Evolutionary conservation across 2,329 filamentous ascomycete genomes (phyloP), one percentile per base, ranked within the genome.

Genomic region (Talaromyces sp.): DNA sequence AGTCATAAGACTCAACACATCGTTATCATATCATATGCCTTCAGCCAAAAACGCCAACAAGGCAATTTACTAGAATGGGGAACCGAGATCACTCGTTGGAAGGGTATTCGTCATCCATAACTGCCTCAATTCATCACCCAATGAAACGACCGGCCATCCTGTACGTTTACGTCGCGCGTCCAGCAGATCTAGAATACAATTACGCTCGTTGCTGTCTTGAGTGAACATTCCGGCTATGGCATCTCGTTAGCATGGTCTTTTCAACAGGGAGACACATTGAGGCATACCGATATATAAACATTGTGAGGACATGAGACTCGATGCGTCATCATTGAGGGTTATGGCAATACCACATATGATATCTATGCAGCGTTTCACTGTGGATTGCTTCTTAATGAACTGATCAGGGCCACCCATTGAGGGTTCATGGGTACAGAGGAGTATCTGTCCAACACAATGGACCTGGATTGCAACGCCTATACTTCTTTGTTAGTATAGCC

Each of bases 341-440:
- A 65, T 64, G 12, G 69, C 69, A 62, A 72, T 69, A 5, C 70
- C 69, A 64, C 69, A 70, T 12, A 72, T 68, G n/a, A 64, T 63
- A 25, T 69, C 66, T 12, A 68, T 65, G 37, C 64, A 66, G 16
- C 55, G 63, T 28, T 65, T 60, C 3, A 72, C 64, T 1, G 56
- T 37, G 1, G 56, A 64, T 23, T 71, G 69, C 14, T 66, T 65
- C 23, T 66, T 39, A 1, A 70, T 33, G 28, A 67, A 69, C 5
- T 67, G 42, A 16, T 66, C 63, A 6, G 69, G 52, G 1, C 70
- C 70, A 6, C 67, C 66, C 3, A 69, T 14, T 5, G 50, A 67
- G 11, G 70, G 70, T 21, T 70, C 66, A 44, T 71, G 65, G 0
- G 64, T 60, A 28, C 64, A 48, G 14, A 72, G 56, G 6, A 72